Conservation (phyloP, 1,139 yeast genomes). For the Debaryomyces fabryi region DNA sequence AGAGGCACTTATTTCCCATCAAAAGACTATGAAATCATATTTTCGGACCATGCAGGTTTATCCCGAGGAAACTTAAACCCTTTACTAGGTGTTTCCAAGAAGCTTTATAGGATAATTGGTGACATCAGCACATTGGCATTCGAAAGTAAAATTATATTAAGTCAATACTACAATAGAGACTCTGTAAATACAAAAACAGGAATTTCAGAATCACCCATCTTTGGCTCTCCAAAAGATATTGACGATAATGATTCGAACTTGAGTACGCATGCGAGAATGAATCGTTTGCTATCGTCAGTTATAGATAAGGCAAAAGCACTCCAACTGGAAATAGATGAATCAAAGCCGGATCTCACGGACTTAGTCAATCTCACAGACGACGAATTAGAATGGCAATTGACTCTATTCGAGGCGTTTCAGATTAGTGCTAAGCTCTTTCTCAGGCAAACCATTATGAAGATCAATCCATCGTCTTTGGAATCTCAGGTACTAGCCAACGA, state of each 20-base stretch:
- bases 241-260: constrained; percentile 23
- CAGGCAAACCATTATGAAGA: constrained; percentile 60
- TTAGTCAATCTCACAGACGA: constrained; percentile 49
- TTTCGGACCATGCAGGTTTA: constrained; percentile 38
- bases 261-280: constrained; percentile 31
- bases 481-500: constrained; percentile 62
- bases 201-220: constrained; percentile 1
- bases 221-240: constrained; percentile 15
- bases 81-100: constrained; percentile 71
- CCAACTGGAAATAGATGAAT: constrained; percentile 52
- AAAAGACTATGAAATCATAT: constrained; percentile 57
- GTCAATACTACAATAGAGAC: constrained; percentile 4
- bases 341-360: constrained; percentile 58
- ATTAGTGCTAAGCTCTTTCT: constrained; percentile 69
- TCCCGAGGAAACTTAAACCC: constrained; percentile 59
- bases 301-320: constrained; percentile 44
- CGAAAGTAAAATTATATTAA: constrained; percentile 41
- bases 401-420: constrained; percentile 73
- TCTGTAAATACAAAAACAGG: not conserved
- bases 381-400: constrained; percentile 67
- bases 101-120: constrained; percentile 65
- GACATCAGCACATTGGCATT: constrained; percentile 66
- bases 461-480: constrained; percentile 66
- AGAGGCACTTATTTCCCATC: constrained; percentile 61
- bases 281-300: constrained; percentile 27